phyloP scores from a whole-genome alignment of 2,329 filamentous ascomycete species.

The Fusarium secorum region DNA sequence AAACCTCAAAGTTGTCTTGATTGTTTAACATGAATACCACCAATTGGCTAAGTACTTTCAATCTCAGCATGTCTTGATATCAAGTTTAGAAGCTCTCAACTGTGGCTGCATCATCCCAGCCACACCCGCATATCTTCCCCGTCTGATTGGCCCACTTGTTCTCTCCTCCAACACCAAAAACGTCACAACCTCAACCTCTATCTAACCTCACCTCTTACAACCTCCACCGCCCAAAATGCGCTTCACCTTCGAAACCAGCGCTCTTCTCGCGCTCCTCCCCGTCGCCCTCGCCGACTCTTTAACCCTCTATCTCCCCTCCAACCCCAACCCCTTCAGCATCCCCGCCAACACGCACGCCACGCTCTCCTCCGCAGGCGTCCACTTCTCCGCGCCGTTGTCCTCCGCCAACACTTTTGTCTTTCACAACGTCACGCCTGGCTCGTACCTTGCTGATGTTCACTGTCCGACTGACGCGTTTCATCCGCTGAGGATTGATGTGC shows the following conservation, averaged over 20 bases:
- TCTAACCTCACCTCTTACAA: background rate
- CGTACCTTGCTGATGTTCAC: conserved; percentile 85
- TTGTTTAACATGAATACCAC: background rate
- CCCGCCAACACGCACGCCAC: conserved; percentile 73
- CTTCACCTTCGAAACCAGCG: conserved; percentile 44
- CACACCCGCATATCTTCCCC: conserved; percentile 8
- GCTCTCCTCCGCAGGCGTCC: conserved; percentile 53
- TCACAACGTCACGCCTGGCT: conserved; percentile 72
- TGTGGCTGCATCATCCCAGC: conserved; percentile 35
- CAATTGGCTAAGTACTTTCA: background rate
- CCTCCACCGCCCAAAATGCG: conserved; percentile 45
- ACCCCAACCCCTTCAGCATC: conserved; percentile 61
- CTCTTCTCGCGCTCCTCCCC: conserved; percentile 50
- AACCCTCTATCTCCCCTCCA: conserved; percentile 57
- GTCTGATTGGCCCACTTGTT: conserved; percentile 37
- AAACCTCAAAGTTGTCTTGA: background rate
- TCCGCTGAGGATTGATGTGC: conserved; percentile 81
- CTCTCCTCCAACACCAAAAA: conserved; percentile 32
- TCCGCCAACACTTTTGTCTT: conserved; percentile 78
- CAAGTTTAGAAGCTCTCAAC: background rate
- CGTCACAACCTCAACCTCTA: conserved; percentile 29
- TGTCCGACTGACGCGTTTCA: conserved; percentile 77
- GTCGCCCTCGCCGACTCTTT: conserved; percentile 47
- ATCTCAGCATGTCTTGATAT: background rate
- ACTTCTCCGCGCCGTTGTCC: conserved; percentile 68